Percentiles rank a stretch among this genome's conserved stretches.
phyloP scores from a whole-genome alignment of 2,329 filamentous ascomycete species.

The Colletotrichum lini region DNA sequence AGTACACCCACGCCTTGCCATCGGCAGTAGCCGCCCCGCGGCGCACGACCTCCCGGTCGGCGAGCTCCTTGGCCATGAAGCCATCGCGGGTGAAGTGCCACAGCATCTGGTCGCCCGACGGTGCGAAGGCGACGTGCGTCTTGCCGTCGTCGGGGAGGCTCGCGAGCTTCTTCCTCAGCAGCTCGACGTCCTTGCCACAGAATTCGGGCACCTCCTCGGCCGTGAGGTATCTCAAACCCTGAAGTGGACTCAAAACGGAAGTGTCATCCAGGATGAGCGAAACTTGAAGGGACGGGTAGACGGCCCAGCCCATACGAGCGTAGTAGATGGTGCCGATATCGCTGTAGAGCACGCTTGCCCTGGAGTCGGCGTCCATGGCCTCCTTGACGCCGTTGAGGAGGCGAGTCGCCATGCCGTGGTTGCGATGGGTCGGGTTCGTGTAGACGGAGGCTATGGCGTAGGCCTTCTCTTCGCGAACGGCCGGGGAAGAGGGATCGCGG shows the following conservation, averaged over 20 bases:
- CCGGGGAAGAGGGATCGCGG: constrained; percentile 43
- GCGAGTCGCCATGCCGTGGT: constrained; percentile 53
- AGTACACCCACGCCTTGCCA: constrained; percentile 51
- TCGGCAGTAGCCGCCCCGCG: constrained; percentile 47
- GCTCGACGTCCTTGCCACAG: constrained; percentile 48
- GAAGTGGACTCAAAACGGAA: constrained; percentile 37
- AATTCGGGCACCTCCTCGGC: constrained; percentile 45
- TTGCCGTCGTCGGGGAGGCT: constrained; percentile 44
- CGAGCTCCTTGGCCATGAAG: constrained; percentile 47
- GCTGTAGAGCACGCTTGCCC: constrained; percentile 55
- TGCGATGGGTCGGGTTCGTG: constrained; percentile 53
- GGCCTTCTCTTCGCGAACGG: constrained; percentile 47
- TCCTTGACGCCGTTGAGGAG: constrained; percentile 52
- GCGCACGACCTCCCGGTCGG: constrained; percentile 39
- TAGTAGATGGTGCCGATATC: constrained; percentile 52
- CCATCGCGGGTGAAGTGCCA: constrained; percentile 53
- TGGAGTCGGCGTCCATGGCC: constrained; percentile 51
- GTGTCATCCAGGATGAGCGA: constrained; percentile 49
- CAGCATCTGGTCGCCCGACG: constrained; percentile 47
- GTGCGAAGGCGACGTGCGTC: constrained; percentile 52
- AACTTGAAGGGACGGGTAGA: constrained; percentile 50
- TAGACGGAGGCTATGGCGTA: constrained; percentile 54
- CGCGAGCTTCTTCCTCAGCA: constrained; percentile 44
- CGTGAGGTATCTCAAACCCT: constrained; percentile 45
- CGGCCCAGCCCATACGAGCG: constrained; percentile 52